Evolutionary conservation across 345 rosid species (phyloP).

Genomic region (Laguncularia racemosa): DNA sequence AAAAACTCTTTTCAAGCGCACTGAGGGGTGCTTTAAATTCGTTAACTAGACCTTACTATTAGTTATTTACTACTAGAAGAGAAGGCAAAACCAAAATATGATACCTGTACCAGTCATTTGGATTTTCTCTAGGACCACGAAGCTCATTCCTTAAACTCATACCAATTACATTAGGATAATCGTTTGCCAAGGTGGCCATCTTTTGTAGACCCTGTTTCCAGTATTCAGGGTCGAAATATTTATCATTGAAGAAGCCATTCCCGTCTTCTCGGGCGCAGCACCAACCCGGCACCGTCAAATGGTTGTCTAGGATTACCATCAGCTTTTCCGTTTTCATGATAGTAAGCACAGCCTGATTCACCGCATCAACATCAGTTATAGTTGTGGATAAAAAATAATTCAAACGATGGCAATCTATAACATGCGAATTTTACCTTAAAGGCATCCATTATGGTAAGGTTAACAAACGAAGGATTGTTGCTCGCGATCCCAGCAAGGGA

Average conservation of each 20-base stretch:
- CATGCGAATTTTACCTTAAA: constrained; percentile 43
- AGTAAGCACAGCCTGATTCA: constrained; percentile 56
- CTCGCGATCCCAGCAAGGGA: constrained; percentile 53
- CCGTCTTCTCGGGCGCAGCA: constrained; percentile 71
- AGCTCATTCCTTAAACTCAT: constrained; percentile 95
- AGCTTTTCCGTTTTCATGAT: constrained; percentile 50
- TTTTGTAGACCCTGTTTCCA: constrained; percentile 59
- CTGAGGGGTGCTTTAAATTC: no score
- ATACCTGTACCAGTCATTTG: constrained; percentile 82
- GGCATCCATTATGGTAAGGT: constrained; percentile 61
- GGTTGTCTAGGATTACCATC: constrained; percentile 89
- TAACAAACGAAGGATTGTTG: constrained; percentile 72
- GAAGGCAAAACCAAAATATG: no score
- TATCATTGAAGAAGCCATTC: constrained; percentile 90
- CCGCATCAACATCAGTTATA: no score
- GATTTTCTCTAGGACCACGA: constrained; percentile 73
- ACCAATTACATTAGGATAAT: constrained; percentile 56
- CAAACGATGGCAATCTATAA: no score
- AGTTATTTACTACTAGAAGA: no score
- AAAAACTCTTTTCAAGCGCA: no score
- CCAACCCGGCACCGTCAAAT: constrained; percentile 84
- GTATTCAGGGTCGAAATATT: constrained; percentile 48
- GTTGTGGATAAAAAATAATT: no score
- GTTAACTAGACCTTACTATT: no score
- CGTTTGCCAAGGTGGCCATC: constrained; percentile 60